Evolutionary conservation across 495 filamentous ascomycete species (phyloP).

Genomic region (Hypoxylon fuscum): DNA sequence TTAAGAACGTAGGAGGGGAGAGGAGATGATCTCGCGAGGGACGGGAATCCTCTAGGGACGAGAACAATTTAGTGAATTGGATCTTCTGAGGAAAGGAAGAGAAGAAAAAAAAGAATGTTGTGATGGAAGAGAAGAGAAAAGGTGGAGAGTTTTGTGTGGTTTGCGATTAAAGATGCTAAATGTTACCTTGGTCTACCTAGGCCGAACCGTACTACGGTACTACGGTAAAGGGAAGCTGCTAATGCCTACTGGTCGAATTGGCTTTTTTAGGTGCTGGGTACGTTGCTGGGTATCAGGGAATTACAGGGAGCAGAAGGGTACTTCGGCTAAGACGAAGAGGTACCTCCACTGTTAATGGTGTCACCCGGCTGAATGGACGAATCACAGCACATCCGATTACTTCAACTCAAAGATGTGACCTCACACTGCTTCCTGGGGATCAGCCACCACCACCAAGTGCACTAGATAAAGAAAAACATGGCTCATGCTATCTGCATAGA

Average conservation of each 20-base stretch:
- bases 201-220: conserved; percentile 32
- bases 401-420: conserved; percentile 38
- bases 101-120: conserved; percentile 36
- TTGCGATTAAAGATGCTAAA: conserved; percentile 45
- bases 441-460: conserved; percentile 17
- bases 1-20: conserved; percentile 10
- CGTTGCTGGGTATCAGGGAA: conserved; percentile 15
- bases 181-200: conserved; percentile 28
- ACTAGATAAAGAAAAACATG: conserved; percentile 24
- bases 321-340: conserved; percentile 42
- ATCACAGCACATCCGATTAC: conserved; percentile 44
- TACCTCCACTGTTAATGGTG: conserved; percentile 31
- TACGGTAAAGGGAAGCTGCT: conserved; percentile 43
- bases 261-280: conserved; percentile 26
- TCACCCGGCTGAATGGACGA: conserved; percentile 45
- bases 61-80: conserved; percentile 24
- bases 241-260: conserved; percentile 37
- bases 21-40: conserved; percentile 9
- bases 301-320: conserved; percentile 33
- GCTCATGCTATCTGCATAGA: background rate
- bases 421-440: conserved; percentile 34
- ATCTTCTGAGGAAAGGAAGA: conserved; percentile 11
- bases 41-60: conserved; percentile 31
- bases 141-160: conserved; percentile 43
- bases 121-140: conserved; percentile 40